phyloP scores from a whole-genome alignment of 305 asterid species.

The Lippia alba region DNA sequence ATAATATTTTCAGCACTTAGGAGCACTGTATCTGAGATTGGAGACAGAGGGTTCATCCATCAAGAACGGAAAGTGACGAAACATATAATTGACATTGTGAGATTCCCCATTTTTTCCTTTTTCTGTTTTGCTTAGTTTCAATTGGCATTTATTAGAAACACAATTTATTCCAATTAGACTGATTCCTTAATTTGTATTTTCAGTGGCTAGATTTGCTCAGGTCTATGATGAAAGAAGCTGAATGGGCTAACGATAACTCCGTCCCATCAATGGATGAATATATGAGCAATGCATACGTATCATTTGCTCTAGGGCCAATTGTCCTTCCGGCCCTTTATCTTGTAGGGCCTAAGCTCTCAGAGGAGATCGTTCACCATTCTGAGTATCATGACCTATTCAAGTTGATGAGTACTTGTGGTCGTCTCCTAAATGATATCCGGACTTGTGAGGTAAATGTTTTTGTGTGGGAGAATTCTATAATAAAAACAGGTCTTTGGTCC shows the following conservation, averaged over 20 bases:
- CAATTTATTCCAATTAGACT: neutral
- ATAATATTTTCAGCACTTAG: slow-evolving; percentile 76
- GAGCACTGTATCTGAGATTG: slow-evolving; percentile 63
- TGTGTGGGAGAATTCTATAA: neutral
- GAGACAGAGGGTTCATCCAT: slow-evolving; percentile 52
- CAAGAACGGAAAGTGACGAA: slow-evolving; percentile 64
- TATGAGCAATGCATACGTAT: slow-evolving; percentile 66
- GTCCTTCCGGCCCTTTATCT: slow-evolving; percentile 83
- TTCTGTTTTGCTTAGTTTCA: neutral
- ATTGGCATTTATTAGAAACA: neutral
- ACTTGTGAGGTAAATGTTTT: slow-evolving; percentile 60
- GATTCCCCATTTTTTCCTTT: slow-evolving; percentile 36
- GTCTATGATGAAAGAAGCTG: slow-evolving; percentile 82
- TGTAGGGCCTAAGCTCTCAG: slow-evolving; percentile 77
- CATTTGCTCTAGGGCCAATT: slow-evolving; percentile 88
- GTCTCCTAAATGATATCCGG: slow-evolving; percentile 78
- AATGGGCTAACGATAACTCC: slow-evolving; percentile 56
- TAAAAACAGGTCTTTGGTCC: too few species aligned
- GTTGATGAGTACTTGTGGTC: slow-evolving; percentile 74
- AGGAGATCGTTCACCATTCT: slow-evolving; percentile 62
- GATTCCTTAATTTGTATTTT: slow-evolving; percentile 30
- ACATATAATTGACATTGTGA: slow-evolving; percentile 74
- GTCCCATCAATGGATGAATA: slow-evolving; percentile 72
- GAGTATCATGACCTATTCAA: slow-evolving; percentile 62
- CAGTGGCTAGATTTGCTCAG: slow-evolving; percentile 83